Conservation (phyloP, 352 stramenopile species). For the Phytopythium mirpurense region DNA sequence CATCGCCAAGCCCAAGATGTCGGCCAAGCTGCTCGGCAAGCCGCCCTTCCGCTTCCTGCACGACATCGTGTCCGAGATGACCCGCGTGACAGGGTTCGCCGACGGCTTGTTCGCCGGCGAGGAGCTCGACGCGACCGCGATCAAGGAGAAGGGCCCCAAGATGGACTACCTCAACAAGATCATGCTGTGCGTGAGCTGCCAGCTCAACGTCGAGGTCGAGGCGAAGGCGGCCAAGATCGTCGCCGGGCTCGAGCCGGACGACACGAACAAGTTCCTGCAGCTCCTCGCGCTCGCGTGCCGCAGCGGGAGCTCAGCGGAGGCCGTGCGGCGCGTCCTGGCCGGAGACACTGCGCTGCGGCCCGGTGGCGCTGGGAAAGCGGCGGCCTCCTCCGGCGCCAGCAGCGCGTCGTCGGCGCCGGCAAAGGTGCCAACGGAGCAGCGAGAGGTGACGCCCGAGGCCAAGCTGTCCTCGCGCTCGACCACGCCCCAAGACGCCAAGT, state of each 20-base stretch:
- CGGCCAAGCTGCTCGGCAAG: constrained; percentile 72
- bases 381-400: neutral
- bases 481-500: constrained; percentile 57
- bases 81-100: constrained; percentile 72
- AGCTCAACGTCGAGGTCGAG: constrained; percentile 85
- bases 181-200: constrained; percentile 85
- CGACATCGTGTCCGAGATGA: constrained; percentile 80
- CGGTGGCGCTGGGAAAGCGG: constrained; percentile 23
- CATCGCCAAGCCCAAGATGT: constrained; percentile 85
- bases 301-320: constrained; percentile 52
- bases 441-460: constrained; percentile 45
- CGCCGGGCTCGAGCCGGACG: constrained; percentile 90
- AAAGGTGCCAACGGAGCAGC: constrained; percentile 19
- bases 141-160: constrained; percentile 94
- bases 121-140: constrained; percentile 87
- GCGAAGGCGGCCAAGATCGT: constrained; percentile 87
- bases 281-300: constrained; percentile 79
- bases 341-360: constrained; percentile 43
- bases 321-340: constrained; percentile 66
- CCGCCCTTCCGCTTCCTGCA: constrained; percentile 88
- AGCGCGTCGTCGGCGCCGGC: constrained; percentile 1
- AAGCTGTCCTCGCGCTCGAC: constrained; percentile 51
- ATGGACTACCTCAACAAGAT: constrained; percentile 88
- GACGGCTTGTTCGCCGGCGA: constrained; percentile 80
- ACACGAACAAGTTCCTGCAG: constrained; percentile 93